These are phyloP conservation scores for Mycena alexandri DNA, from an alignment of 768 basidiomycete genomes.

Conservation along the genomic window DNA sequence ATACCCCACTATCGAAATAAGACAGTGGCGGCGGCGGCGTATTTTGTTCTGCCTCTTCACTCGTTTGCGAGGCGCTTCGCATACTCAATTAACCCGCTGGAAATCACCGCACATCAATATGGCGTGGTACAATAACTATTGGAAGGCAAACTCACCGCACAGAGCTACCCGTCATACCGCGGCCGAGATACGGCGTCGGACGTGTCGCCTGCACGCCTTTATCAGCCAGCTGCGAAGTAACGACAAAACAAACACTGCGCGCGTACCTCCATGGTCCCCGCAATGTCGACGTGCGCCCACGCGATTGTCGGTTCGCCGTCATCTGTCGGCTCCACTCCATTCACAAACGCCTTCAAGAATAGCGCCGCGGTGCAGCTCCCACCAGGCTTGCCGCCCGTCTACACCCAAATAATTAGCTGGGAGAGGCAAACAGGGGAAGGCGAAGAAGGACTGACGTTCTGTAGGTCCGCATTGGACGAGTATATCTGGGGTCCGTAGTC, in stretches of 20 bases:
- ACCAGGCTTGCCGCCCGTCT: constrained; percentile 80
- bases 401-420: constrained; percentile 14
- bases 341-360: constrained; percentile 87
- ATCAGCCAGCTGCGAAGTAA: neutral
- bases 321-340: constrained; percentile 75
- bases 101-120: neutral
- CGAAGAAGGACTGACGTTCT: constrained; percentile 64
- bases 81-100: constrained; percentile 29
- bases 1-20: neutral
- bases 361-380: constrained; percentile 87
- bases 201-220: constrained; percentile 22
- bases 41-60: neutral
- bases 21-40: no score
- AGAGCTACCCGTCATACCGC: constrained; percentile 48
- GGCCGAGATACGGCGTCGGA: constrained; percentile 40
- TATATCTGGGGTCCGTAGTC: constrained; percentile 84
- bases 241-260: neutral
- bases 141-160: constrained; percentile 23
- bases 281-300: constrained; percentile 94
- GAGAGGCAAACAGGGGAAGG: neutral
- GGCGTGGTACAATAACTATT: neutral
- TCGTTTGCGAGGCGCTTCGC: constrained; percentile 24
- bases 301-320: constrained; percentile 66
- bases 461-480: constrained; percentile 83
- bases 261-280: constrained; percentile 77